These are phyloP conservation scores for Olyra latifolia DNA, from an alignment of 176 grass and related monocot genomes.

Conservation along the genomic window DNA sequence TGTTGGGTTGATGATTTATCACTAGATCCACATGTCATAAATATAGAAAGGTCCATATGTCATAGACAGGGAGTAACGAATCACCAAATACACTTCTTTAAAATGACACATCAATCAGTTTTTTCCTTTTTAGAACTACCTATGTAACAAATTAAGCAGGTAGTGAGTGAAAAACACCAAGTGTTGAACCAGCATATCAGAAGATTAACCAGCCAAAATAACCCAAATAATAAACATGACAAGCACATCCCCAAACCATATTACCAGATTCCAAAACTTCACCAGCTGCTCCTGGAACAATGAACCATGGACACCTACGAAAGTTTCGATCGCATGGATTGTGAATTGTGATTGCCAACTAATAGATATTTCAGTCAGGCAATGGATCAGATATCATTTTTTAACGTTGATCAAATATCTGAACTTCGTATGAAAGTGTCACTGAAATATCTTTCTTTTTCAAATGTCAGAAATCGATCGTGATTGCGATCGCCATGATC, in stretches of 20 bases:
- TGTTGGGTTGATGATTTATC: too few species aligned
- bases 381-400: background rate
- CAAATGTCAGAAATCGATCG: background rate
- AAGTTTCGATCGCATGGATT: background rate
- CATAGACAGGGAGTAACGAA: too few species aligned
- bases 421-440: background rate
- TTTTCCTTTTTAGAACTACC: too few species aligned
- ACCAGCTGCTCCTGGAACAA: background rate
- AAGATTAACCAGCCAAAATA: too few species aligned
- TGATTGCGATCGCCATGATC: background rate
- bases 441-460: background rate
- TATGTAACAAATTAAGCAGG: too few species aligned
- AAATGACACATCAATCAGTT: too few species aligned
- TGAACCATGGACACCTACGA: background rate
- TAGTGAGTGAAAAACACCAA: background rate
- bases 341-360: background rate
- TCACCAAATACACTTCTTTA: too few species aligned
- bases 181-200: too few species aligned
- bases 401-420: background rate
- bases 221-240: too few species aligned
- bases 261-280: background rate
- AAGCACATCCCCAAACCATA: background rate
- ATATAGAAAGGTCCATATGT: too few species aligned
- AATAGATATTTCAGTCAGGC: slow-evolving; percentile 17
- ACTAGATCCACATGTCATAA: too few species aligned